Evolutionary conservation across 192 early-diverging fungal species (phyloP).

Genomic region (Mycoemilia scoparia): DNA sequence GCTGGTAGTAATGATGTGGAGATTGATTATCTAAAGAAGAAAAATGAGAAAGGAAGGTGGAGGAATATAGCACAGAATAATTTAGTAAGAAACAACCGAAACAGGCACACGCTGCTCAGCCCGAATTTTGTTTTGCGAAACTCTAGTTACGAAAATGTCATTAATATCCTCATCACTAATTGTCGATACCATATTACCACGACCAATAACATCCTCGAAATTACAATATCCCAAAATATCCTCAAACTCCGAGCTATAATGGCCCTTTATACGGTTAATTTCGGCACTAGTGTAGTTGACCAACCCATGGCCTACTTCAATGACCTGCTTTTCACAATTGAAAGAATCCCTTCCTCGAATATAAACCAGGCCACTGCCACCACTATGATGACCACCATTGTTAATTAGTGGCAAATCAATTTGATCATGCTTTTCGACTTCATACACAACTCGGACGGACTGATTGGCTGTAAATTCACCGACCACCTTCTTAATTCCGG

Average conservation of each 20-base stretch:
- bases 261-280: slow-evolving; percentile 69
- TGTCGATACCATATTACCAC: slow-evolving; percentile 67
- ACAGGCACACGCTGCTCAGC: slow-evolving; percentile 28
- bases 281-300: slow-evolving; percentile 79
- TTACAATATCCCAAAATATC: slow-evolving; percentile 78
- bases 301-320: slow-evolving; percentile 77
- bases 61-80: no score
- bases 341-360: no score
- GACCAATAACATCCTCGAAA: slow-evolving; percentile 75
- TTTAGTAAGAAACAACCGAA: no score
- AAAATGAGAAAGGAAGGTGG: no score
- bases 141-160: slow-evolving; percentile 25
- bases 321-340: slow-evolving; percentile 14
- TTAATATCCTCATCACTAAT: slow-evolving; percentile 25
- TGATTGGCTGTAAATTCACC: slow-evolving; percentile 78
- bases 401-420: no score
- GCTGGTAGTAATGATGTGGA: no score
- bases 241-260: slow-evolving; percentile 69
- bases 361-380: no score
- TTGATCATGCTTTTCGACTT: slow-evolving; percentile 21
- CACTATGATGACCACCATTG: no score
- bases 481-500: slow-evolving; percentile 69
- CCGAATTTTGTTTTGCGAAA: slow-evolving; percentile 25
- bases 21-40: no score
- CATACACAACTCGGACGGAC: slow-evolving; percentile 55